These are phyloP conservation scores for Dinochytrium kinnereticum DNA, from an alignment of 371 early-diverging fungal genomes.

Conservation along the genomic window DNA sequence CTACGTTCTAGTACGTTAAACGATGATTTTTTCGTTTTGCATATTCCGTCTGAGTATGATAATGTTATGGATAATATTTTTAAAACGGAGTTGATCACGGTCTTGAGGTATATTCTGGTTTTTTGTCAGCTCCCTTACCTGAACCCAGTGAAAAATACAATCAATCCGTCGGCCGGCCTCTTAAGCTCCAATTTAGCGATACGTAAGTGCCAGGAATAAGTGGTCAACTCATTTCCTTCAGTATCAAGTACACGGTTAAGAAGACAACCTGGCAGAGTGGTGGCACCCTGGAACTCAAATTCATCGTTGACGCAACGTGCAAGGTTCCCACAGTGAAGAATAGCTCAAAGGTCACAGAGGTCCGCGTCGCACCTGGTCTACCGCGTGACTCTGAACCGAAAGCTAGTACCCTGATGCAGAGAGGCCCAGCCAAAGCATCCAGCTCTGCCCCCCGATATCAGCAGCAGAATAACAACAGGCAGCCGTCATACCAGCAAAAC, in stretches of 20 bases:
- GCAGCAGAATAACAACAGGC: not conserved
- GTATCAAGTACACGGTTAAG: slow-evolving; percentile 60
- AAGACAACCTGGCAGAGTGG: slow-evolving; percentile 61
- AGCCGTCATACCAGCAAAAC: not conserved
- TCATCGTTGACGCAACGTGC: slow-evolving; percentile 44
- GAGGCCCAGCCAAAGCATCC: not conserved
- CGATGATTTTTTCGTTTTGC: slow-evolving; percentile 88
- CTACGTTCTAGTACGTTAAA: slow-evolving; percentile 53
- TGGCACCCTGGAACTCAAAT: slow-evolving; percentile 48
- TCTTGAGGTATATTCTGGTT: slow-evolving; percentile 44
- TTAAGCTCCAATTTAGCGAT: slow-evolving; percentile 51
- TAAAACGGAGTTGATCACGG: slow-evolving; percentile 86
- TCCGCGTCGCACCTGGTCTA: slow-evolving; percentile 52
- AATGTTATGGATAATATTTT: slow-evolving; percentile 68
- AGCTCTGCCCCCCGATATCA: not conserved
- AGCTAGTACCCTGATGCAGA: slow-evolving; percentile 34
- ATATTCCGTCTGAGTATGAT: slow-evolving; percentile 67
- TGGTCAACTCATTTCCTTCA: slow-evolving; percentile 19
- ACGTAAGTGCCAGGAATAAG: slow-evolving; percentile 34
- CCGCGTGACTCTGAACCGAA: slow-evolving; percentile 52
- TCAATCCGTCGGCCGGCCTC: slow-evolving; percentile 21
- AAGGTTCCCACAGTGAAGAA: slow-evolving; percentile 44
- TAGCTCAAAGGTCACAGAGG: slow-evolving; percentile 50
- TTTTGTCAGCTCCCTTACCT: not conserved
- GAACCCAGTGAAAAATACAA: slow-evolving; percentile 49